Evolutionary conservation across 2,329 filamentous ascomycete species (phyloP), one percentile per base, ranked within the genome.

Genomic region (Drechmeria coniospora): DNA sequence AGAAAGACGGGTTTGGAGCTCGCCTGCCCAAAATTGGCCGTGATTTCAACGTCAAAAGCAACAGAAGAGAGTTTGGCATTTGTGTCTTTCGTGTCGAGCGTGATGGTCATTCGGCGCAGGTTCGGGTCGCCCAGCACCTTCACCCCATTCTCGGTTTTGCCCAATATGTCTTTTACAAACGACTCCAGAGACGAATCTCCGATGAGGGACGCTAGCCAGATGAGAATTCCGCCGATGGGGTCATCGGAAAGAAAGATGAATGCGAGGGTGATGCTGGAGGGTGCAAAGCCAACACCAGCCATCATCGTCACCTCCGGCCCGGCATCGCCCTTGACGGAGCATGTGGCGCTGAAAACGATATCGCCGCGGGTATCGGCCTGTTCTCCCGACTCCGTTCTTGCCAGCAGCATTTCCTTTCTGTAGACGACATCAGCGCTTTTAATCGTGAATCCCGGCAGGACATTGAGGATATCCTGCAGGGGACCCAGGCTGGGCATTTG

Each of bases 401-500:
- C 27, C 5, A 30, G 25, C 15, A 33, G 4, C 14, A n/a, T 22
- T n/a, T 17, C 13, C 18, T 33, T 33, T 13, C n/a, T 28, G 19
- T 14, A 35, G 25, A 35, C 27, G 6, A 24, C 27, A 15, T 35
- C 30, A 1, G 23, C 18, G 23, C 27, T 31, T 5, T 22, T 21
- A 11, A 35, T 15, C 9, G 17, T 30, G 14, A 35, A 28, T 4
- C 30, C 30, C 8, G 10, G n/a, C 5, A 35, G 22, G 12, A 20
- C 19, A 11, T 12, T 20, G 11, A 35, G 21, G n/a, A 31, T 8
- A 8, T 23, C 14, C 17, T 32, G 25, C 15, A 35, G 20, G 12
- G 4, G 2, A 1, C 15, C 14, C 8, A 31, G n/a, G 19, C 5
- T 16, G 7, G 21, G 6, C 14, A 33, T 4, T 11, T 32, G 15